Evolutionary conservation across 108 stramenopile genomes (phyloP), one percentile per base, ranked within the genome.

Genomic region (Nannochloropsis gaditana): DNA sequence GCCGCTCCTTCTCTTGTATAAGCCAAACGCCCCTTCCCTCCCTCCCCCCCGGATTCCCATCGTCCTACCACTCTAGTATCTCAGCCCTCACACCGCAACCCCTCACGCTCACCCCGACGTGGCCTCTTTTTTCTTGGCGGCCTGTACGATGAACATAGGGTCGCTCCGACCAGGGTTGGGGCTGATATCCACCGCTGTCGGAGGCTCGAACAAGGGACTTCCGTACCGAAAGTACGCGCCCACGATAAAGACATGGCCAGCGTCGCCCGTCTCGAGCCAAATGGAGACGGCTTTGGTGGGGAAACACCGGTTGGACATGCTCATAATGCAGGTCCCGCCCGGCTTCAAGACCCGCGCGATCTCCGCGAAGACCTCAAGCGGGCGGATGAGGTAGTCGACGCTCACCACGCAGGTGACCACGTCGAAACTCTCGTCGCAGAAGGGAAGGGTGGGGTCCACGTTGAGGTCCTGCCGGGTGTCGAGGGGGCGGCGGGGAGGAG

Each of bases 221-320:
- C 94, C 88, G 89, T 95, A 97, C 86, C 96, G 96, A 85, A 96
- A 97, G 91, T 96, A 97, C 8, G 91, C 45, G 19, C 90, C 79
- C 5, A 94, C 94, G 82, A 96, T 95, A 85, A 97, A 97, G 82
- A 96, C 92, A 85, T 96, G 97, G 81, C 96, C 97, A 45, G 95
- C 80, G 87, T 97, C 97, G 83, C 93, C 95, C 11, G 94, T 94
- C 9, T 95, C 85, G 41, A 95, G 88, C 97, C 97, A 97, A 92
- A 97, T 96, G 21, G 93, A 84, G 86, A 96, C 93, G 41, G 96
- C 95, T 90, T 97, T 97, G 83, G 88, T 94, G 11, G 96, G 83
- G 87, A 97, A 97, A 42, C 95, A 89, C 44, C 97, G 83, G 87
- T 97, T 97, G 86, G 94, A 94, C 93, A 96, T 95, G 84, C 93